Percentiles rank a stretch among this genome's conserved stretches.
Evolutionary conservation across 306 rosid genomes (phyloP).

Genomic region (Cyamopsis tetragonoloba): DNA sequence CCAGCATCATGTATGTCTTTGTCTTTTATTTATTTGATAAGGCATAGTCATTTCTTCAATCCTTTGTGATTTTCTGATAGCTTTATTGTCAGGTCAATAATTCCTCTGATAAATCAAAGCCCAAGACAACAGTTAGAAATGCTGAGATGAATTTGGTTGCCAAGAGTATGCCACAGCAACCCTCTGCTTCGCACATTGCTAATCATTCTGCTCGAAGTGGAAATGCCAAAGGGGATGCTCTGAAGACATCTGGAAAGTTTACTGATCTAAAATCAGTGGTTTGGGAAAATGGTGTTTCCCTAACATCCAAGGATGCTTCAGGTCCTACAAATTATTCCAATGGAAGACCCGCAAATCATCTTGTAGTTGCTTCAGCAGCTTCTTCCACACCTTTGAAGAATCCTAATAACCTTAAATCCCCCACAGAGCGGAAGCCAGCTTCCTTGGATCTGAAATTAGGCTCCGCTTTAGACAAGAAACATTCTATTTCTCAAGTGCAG

Average conservation of each 20-base stretch:
- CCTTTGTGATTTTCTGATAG: constrained; percentile 13
- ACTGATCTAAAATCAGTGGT: constrained; percentile 81
- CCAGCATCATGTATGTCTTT: not conserved
- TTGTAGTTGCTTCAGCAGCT: constrained; percentile 59
- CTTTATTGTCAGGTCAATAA: constrained; percentile 48
- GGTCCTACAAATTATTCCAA: constrained; percentile 58
- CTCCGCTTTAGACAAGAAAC: constrained; percentile 68
- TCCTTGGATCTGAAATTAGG: constrained; percentile 69
- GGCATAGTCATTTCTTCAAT: not conserved
- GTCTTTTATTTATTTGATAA: not conserved
- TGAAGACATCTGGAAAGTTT: constrained; percentile 87
- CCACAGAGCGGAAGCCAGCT: constrained; percentile 63
- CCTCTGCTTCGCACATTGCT: constrained; percentile 40
- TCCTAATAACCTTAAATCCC: constrained; percentile 50
- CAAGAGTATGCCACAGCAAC: constrained; percentile 67
- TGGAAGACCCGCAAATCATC: constrained; percentile 55
- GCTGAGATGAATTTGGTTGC: constrained; percentile 54
- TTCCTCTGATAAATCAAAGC: constrained; percentile 84
- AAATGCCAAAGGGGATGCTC: constrained; percentile 61
- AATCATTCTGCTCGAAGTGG: constrained; percentile 69
- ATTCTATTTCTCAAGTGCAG: constrained; percentile 76
- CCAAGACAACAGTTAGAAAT: constrained; percentile 56
- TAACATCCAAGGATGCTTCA: constrained; percentile 60
- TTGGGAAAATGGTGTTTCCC: constrained; percentile 77
- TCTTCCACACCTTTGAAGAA: constrained; percentile 63